Conservation (phyloP, 805 yeast genomes). For the Starmerella bombi region DNA sequence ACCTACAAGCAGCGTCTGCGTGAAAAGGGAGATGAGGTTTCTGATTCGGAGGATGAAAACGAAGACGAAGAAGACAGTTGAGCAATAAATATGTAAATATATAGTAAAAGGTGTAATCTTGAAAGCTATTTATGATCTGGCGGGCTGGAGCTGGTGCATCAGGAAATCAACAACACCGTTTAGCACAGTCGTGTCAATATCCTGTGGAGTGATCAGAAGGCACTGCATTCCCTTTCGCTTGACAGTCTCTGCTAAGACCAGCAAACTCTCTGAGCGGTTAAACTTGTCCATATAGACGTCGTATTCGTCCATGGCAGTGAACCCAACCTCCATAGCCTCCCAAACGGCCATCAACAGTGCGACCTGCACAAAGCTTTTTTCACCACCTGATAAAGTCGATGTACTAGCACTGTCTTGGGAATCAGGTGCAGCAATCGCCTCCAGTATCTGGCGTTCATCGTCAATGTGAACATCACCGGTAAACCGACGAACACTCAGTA, state of each 20-base stretch:
- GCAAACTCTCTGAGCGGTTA: constrained; percentile 67
- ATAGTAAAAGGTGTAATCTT: neutral
- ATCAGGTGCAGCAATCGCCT: constrained; percentile 21
- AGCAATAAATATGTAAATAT: no score
- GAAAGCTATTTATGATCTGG: neutral
- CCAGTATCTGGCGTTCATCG: constrained; percentile 26
- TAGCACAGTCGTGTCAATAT: constrained; percentile 35
- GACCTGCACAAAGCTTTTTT: constrained; percentile 85
- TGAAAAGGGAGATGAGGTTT: constrained; percentile 46
- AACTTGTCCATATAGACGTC: constrained; percentile 97
- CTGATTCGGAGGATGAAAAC: constrained; percentile 59
- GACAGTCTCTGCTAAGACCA: constrained; percentile 56
- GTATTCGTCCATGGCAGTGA: constrained; percentile 85
- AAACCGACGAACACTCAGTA: constrained; percentile 46
- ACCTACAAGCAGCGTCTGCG: constrained; percentile 43
- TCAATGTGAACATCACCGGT: constrained; percentile 60
- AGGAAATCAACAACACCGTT: neutral
- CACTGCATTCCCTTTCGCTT: constrained; percentile 62
- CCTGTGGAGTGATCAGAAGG: constrained; percentile 88
- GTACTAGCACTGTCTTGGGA: constrained; percentile 45
- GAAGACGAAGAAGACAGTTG: constrained; percentile 45
- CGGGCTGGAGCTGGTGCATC: constrained; percentile 8
- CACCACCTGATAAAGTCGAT: constrained; percentile 89
- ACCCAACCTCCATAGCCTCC: constrained; percentile 78
- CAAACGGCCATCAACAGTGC: constrained; percentile 80